Conservation (phyloP, 345 rosid species). For the Cardamine resedifolia region DNA sequence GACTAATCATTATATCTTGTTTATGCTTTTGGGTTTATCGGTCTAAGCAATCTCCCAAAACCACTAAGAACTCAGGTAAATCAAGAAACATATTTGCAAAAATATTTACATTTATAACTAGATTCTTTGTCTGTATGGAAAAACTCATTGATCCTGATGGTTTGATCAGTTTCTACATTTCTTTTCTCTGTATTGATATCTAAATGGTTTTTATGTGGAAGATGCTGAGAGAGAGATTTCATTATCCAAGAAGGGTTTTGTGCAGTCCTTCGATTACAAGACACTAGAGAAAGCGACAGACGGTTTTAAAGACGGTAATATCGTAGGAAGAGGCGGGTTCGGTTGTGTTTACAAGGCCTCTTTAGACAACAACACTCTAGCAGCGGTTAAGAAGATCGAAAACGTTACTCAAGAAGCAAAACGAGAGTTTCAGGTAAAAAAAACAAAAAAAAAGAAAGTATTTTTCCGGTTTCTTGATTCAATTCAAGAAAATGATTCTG, state of each 20-base stretch:
- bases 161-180: not conserved
- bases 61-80: conserved; percentile 52
- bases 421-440: conserved; percentile 76
- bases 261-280: conserved; percentile 52
- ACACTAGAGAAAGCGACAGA: conserved; percentile 66
- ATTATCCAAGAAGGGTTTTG: conserved; percentile 42
- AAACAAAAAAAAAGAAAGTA: not conserved
- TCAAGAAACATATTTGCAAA: not conserved
- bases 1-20: conserved; percentile 15
- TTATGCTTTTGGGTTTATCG: conserved; percentile 28
- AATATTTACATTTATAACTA: not conserved
- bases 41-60: conserved; percentile 41
- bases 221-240: conserved; percentile 46
- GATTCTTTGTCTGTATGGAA: not conserved
- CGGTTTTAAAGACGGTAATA: conserved; percentile 62
- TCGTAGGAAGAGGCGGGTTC: conserved; percentile 85
- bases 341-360: conserved; percentile 80
- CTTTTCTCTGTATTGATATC: conserved; percentile 9
- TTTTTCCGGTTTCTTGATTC: not conserved
- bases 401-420: conserved; percentile 65
- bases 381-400: conserved; percentile 81
- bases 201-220: conserved; percentile 32
- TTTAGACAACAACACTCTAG: conserved; percentile 51
- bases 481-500: not conserved
- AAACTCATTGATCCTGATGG: not conserved